Base-by-base conservation (phyloP, 1,284 basidiomycete genomes). In the Mycosarcoma mackinlayi region DNA sequence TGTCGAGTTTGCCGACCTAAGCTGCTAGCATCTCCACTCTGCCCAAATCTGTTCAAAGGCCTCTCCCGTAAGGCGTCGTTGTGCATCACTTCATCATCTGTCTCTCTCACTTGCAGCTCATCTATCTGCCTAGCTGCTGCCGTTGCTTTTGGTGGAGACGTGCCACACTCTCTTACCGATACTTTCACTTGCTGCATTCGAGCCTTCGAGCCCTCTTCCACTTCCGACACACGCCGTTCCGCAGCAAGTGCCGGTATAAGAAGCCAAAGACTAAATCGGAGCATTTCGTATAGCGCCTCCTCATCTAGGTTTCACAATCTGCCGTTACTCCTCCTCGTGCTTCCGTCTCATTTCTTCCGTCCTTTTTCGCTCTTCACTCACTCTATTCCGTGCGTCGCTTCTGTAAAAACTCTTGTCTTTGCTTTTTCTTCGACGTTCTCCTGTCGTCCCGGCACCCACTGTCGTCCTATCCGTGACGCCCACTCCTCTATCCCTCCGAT, bases 21-120 rank as follows among this genome's bases (percentile, higher is more conserved):
- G 34, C n/a, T 35, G 7, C 34, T 47, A 16, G 33, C 21, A 4
- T 11, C 21, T 30, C 30, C 30, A 18, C 21, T 31, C 18, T 19
- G 24, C 27, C 37, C 23, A n/a, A 30, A 37, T 18, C 18, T 23
- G 23, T 13, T 30, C 16, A 31, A 31, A 10, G 14, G 14, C 33
- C 23, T 39, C 35, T 27, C 34, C 42, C 23, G 37, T 11, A 16
- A 38, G 49, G 38, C 34, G 53, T 56, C 39, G 41, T 63, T 23
- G 30, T 48, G 53, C 60, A 31, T 52, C 49, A 52, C 44, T 48
- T 53, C 49, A 59, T 59, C n/a, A n/a, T 37, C 9, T 27, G 16
- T 18, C 37, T 27, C 33, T 51, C 31, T 38, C n/a, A 8, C 38
- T 14, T 21, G 53, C 45, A 56, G 24, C 41, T 40, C 39, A 39